Evolutionary conservation across 2,329 filamentous ascomycete species (phyloP).

Genomic region (Colletotrichum navitas): DNA sequence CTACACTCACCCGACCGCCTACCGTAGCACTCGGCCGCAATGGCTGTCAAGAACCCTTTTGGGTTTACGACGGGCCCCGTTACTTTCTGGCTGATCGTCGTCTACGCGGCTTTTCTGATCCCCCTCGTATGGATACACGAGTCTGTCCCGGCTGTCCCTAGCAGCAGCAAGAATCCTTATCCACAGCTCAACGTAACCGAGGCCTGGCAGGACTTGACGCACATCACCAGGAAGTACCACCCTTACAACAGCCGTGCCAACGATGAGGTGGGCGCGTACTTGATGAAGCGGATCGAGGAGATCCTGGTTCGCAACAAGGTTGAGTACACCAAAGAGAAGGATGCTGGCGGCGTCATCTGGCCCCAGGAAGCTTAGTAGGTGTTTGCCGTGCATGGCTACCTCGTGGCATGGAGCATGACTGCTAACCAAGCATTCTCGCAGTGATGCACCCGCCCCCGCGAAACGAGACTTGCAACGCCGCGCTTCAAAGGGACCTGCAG

Average conservation of each 20-base stretch:
- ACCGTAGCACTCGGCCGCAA: slow-evolving; percentile 34
- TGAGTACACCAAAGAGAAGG: slow-evolving; percentile 57
- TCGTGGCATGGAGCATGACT: too few relatives aligned
- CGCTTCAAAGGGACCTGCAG: slow-evolving; percentile 53
- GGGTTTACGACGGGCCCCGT: slow-evolving; percentile 86
- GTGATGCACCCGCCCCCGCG: background rate
- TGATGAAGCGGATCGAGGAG: slow-evolving; percentile 76
- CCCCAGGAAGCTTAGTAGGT: slow-evolving; percentile 42
- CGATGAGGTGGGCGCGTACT: slow-evolving; percentile 81
- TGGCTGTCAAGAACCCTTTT: slow-evolving; percentile 65
- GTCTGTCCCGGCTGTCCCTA: slow-evolving; percentile 77
- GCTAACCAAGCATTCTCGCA: slow-evolving; percentile 8
- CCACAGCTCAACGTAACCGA: slow-evolving; percentile 83
- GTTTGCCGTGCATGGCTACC: background rate
- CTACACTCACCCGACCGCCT: background rate
- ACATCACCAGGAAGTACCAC: slow-evolving; percentile 81
- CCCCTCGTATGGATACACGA: slow-evolving; percentile 81
- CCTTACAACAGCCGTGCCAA: slow-evolving; percentile 91
- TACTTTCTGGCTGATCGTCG: slow-evolving; percentile 79
- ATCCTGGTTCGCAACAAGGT: slow-evolving; percentile 76
- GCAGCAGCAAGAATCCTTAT: slow-evolving; percentile 59
- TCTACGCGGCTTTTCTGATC: slow-evolving; percentile 84
- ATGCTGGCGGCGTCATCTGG: slow-evolving; percentile 49
- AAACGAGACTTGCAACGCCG: slow-evolving; percentile 9
- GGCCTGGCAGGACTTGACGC: slow-evolving; percentile 87